Base-by-base conservation (phyloP, 345 rosid genomes). In the Lumnitzera racemosa region DNA sequence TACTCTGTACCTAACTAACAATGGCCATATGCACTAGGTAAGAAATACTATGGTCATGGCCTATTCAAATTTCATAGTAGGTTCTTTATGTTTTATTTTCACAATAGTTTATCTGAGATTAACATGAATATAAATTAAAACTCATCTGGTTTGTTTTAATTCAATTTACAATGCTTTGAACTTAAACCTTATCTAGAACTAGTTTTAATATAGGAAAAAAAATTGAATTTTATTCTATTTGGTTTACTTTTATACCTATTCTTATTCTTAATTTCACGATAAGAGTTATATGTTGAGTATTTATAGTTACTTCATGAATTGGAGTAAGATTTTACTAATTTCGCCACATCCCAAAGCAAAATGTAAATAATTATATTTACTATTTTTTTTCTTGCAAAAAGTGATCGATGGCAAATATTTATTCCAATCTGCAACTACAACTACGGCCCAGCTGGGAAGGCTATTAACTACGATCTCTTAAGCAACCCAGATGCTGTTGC, bases 51-150 rank as follows among this genome's bases (percentile, higher is more conserved):
- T 4, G 69, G 69, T 11, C 69, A 63, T 41, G 69, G 69, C 17
- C 69, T 2, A 66, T 66, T 23, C 69, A 66, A 52, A 58, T 66
- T 31, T 66, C 63, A 14, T 66, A 66, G 69, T 66, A 51, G 57
- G 68, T 36, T 36, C 10, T 3, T 43, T 31, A 7, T 12, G 20
- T 4, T 15, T 59, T 20, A 3, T 36, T 9, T 29, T 36, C 43
- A 36, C 43, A 13, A 13, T 50, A 5, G n/a, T 50, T 4, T 1
- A 50, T 13, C 12, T 50, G 16, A 13, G 4, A 13, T 49, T 0
- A 3, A 49, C 1, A 11, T 13, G 11, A 49, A 13, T 49, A 6
- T 29, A 29, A 29, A 29, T 49, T 3, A 49, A 16, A 49, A 49
- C 12, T 3, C 4, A 3, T 50, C 0, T 0, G 4, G 7, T 5